A percentile compares a stretch with the other conserved stretches of the same genome.
phyloP scores from a whole-genome alignment of 768 basidiomycete species.

The Kwoniella botswanensis region DNA sequence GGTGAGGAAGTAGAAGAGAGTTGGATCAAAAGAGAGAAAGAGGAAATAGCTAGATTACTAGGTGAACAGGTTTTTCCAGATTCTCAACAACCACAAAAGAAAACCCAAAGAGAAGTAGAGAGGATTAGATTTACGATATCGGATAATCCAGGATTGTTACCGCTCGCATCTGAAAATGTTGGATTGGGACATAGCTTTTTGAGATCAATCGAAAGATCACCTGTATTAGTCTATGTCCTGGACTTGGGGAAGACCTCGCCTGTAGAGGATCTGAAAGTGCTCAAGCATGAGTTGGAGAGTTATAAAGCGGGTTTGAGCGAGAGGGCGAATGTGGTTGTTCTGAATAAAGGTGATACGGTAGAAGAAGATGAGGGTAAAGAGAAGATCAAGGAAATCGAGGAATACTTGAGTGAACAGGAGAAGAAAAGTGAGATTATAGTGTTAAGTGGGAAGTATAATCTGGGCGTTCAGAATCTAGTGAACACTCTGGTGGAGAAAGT shows the following conservation, averaged over 20 bases:
- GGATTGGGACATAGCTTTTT: constrained; percentile 94
- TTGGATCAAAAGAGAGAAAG: constrained; percentile 51
- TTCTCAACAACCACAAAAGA: too few species aligned
- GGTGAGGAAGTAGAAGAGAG: constrained; percentile 48
- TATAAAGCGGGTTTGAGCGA: constrained; percentile 74
- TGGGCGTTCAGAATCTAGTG: constrained; percentile 77
- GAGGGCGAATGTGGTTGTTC: constrained; percentile 79
- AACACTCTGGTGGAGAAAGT: constrained; percentile 68
- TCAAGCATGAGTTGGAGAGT: constrained; percentile 81
- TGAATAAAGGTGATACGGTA: constrained; percentile 93
- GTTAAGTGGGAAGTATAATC: constrained; percentile 80
- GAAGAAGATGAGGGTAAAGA: constrained; percentile 59
- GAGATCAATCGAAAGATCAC: constrained; percentile 87
- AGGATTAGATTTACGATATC: constrained; percentile 89
- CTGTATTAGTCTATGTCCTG: constrained; percentile 88
- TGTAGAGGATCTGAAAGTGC: constrained; percentile 73
- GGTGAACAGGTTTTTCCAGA: constrained; percentile 36
- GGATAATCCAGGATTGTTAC: constrained; percentile 93
- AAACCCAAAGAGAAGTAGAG: constrained; percentile 60
- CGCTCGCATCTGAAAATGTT: constrained; percentile 80
- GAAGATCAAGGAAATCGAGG: constrained; percentile 36
- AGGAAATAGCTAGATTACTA: constrained; percentile 24
- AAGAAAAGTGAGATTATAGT: constrained; percentile 69
- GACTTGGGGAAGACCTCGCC: constrained; percentile 78
- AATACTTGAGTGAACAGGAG: constrained; percentile 61